phyloP scores from a whole-genome alignment of 108 stramenopile species.

The Aurantiochytrium sp. region DNA sequence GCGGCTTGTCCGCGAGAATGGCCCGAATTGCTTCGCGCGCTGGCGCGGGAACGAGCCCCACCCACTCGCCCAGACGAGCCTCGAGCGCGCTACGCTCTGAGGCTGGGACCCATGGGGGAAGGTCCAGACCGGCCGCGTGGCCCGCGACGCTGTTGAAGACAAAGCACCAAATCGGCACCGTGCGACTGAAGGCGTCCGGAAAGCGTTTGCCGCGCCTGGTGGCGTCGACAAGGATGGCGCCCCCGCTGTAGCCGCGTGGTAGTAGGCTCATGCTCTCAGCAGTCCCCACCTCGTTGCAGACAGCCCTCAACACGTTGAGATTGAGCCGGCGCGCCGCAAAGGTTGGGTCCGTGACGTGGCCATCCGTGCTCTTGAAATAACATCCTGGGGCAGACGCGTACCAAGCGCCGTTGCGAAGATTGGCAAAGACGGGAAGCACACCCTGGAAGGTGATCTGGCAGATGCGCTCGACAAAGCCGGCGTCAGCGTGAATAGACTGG shows the following conservation, averaged over 20 bases:
- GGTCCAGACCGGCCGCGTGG: not conserved
- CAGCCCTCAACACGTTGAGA: not conserved
- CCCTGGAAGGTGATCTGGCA: not conserved
- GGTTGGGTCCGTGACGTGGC: not conserved
- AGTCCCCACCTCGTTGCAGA: not conserved
- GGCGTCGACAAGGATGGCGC: not conserved
- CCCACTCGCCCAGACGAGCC: not conserved
- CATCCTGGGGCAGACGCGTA: not conserved
- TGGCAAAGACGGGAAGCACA: not conserved
- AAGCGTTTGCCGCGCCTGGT: not conserved
- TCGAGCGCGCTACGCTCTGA: not conserved
- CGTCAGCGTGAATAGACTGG: not conserved
- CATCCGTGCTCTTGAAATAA: not conserved
- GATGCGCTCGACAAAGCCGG: not conserved
- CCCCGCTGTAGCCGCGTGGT: not conserved
- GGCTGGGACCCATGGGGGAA: not conserved
- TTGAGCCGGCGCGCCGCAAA: not conserved
- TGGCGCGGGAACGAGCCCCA: not conserved
- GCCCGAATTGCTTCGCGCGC: not conserved
- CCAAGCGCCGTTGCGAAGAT: not conserved
- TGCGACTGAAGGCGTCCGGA: not conserved
- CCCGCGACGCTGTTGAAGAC: not conserved
- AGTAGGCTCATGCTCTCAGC: not conserved
- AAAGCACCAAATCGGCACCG: slow-evolving; percentile 6
- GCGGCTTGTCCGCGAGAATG: not conserved